Conservation (phyloP, 176 grass and related monocot species). For the Tillandsia leiboldiana region DNA sequence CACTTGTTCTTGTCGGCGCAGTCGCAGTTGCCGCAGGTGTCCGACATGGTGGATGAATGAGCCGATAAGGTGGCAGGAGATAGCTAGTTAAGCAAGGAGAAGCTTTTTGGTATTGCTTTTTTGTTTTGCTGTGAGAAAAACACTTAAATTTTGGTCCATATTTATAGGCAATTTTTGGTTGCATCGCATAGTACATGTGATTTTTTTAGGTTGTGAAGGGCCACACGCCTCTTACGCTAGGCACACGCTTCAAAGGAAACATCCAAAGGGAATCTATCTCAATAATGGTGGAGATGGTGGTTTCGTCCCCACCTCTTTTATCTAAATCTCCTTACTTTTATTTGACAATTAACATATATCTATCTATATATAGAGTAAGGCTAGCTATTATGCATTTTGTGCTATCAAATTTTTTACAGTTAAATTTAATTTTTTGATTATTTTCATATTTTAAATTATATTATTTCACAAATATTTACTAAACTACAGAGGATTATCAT, state of each 20-base stretch:
- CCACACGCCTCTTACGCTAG: background rate
- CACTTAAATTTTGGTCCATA: background rate
- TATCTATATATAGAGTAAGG: background rate
- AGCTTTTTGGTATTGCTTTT: background rate
- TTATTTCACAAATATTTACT: too few species aligned
- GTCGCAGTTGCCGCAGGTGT: constrained; percentile 85
- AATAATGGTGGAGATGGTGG: background rate
- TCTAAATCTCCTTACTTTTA: background rate
- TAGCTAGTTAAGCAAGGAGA: background rate
- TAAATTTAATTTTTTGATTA: too few species aligned
- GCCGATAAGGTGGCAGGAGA: background rate
- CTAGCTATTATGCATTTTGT: too few species aligned
- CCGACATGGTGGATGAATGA: constrained; percentile 38
- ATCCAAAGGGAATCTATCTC: background rate
- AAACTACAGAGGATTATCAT: too few species aligned
- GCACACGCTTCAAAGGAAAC: background rate
- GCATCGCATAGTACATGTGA: background rate
- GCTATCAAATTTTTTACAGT: too few species aligned
- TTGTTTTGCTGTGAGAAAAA: background rate
- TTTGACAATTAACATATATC: background rate
- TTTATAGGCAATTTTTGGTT: background rate
- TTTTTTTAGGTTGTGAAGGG: background rate
- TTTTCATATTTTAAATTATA: too few species aligned
- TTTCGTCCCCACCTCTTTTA: background rate
- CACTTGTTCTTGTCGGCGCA: constrained; percentile 75